Conservation (phyloP, 1,284 basidiomycete genomes). For the Sutorius eximius region DNA sequence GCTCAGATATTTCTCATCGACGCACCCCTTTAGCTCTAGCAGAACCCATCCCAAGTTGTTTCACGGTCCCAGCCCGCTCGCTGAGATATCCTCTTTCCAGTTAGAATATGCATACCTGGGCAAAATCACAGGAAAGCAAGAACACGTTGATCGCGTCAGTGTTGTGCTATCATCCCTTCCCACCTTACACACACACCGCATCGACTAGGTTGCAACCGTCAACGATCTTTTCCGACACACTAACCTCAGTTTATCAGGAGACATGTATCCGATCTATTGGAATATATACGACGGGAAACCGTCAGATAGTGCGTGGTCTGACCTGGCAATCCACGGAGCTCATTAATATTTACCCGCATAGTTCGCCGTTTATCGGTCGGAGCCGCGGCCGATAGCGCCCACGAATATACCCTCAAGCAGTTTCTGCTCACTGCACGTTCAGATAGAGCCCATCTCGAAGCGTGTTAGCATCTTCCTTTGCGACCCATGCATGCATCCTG, state of each 20-base stretch:
- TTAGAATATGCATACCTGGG: constrained; percentile 60
- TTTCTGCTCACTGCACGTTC: constrained; percentile 62
- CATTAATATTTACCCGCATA: constrained; percentile 22
- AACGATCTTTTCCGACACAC: constrained; percentile 49
- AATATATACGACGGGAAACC: constrained; percentile 44
- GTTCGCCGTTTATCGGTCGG: constrained; percentile 59
- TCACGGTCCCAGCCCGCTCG: constrained; percentile 42
- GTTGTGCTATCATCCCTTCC: background rate
- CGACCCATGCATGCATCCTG: background rate
- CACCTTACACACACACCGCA: background rate
- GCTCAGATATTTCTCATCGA: background rate
- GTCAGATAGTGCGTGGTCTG: constrained; percentile 37
- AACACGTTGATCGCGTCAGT: constrained; percentile 48
- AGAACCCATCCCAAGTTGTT: constrained; percentile 4
- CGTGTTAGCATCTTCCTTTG: constrained; percentile 50
- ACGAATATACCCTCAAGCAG: constrained; percentile 76
- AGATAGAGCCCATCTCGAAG: constrained; percentile 56
- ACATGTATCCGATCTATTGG: constrained; percentile 59
- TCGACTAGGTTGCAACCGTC: constrained; percentile 47
- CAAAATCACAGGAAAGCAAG: constrained; percentile 51
- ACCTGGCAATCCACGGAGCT: background rate
- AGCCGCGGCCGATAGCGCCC: constrained; percentile 65
- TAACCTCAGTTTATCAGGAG: constrained; percentile 44
- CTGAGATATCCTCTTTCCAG: constrained; percentile 58
- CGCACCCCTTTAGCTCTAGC: background rate